Percentiles rank a stretch among this genome's conserved stretches.
Evolutionary conservation across 768 basidiomycete species (phyloP).

Genomic region (Trametes meyenii): DNA sequence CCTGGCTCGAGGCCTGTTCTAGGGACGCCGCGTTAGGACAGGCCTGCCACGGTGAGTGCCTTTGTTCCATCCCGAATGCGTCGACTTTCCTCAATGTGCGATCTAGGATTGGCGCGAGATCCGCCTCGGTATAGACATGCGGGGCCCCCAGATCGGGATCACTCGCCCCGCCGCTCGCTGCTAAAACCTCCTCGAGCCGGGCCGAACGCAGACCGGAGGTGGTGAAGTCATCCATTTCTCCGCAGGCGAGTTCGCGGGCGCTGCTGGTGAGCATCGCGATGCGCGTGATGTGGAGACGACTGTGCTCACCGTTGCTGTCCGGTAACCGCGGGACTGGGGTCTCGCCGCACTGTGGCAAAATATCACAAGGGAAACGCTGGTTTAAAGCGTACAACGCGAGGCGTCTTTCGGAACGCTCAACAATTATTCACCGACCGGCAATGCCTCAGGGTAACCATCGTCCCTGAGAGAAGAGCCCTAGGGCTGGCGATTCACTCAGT

Average conservation of each 20-base stretch:
- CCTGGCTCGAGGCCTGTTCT: not conserved
- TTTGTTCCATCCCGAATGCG: not conserved
- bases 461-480: too few relatives aligned
- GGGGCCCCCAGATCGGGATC: constrained; percentile 3
- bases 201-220: constrained; percentile 7
- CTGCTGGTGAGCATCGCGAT: too few relatives aligned
- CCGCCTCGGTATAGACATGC: not conserved
- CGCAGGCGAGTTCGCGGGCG: too few relatives aligned
- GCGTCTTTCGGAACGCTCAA: too few relatives aligned
- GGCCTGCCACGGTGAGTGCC: not conserved
- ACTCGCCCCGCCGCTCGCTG: not conserved
- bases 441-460: too few relatives aligned
- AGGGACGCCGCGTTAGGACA: not conserved
- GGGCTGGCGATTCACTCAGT: too few relatives aligned
- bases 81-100: not conserved
- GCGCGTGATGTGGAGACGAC: too few relatives aligned
- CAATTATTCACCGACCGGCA: too few relatives aligned
- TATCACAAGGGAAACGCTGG: too few relatives aligned
- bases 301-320: not conserved
- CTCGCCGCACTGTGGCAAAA: too few relatives aligned
- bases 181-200: constrained; percentile 15
- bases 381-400: too few relatives aligned
- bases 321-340: too few relatives aligned
- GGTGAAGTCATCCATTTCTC: not conserved
- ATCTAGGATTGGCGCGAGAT: constrained; percentile 1